Percentiles rank a stretch among this genome's conserved stretches.
Conservation (phyloP, 306 rosid species). For the Bauhinia variegata region DNA sequence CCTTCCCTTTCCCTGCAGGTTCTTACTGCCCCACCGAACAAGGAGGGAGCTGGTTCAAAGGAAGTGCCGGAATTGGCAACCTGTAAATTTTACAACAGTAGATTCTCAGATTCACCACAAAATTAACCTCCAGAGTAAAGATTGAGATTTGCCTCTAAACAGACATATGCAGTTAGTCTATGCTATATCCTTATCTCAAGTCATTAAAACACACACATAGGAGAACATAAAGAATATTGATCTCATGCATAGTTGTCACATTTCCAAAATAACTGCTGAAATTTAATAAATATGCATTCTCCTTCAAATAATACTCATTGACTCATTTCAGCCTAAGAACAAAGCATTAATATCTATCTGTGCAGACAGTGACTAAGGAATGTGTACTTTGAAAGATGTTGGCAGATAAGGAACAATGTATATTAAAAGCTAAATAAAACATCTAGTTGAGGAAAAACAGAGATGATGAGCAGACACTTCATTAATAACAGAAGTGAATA, state of each 20-base stretch:
- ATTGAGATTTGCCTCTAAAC: not conserved
- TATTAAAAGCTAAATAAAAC: not conserved
- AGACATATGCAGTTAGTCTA: not conserved
- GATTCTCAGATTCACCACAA: conserved; percentile 10
- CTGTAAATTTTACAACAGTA: conserved; percentile 39
- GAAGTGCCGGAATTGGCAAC: conserved; percentile 9
- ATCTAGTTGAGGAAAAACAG: not conserved
- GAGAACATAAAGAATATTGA: too few species aligned
- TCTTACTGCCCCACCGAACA: conserved; percentile 26
- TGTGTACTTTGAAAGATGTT: not conserved
- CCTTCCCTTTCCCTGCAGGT: too few species aligned
- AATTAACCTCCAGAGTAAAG: not conserved
- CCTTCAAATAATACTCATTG: not conserved
- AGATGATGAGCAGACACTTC: not conserved
- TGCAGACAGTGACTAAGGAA: not conserved
- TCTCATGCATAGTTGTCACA: too few species aligned
- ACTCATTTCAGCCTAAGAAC: not conserved
- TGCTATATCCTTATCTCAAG: not conserved
- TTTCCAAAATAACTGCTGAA: too few species aligned
- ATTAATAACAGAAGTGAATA: conserved; percentile 16
- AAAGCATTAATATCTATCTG: conserved; percentile 4
- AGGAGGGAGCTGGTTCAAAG: conserved; percentile 17
- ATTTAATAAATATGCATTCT: not conserved
- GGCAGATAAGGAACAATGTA: conserved; percentile 2
- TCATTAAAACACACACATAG: not conserved